Conservation (phyloP, 1,139 yeast genomes). For the Sugiyamaella paludigena region DNA sequence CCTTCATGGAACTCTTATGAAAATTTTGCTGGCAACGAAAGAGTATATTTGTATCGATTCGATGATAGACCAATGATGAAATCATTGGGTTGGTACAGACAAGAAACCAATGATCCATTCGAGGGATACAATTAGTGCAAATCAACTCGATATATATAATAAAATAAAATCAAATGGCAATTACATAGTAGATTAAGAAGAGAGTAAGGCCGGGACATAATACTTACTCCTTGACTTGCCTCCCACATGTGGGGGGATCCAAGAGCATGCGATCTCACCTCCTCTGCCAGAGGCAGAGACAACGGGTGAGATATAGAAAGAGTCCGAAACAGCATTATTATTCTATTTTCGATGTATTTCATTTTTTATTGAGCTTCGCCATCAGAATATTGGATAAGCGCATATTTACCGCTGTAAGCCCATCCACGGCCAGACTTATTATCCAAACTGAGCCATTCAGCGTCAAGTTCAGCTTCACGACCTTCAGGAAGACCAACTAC, state of each 20-base stretch:
- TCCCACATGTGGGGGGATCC: too few relatives aligned
- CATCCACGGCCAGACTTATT: conserved; percentile 70
- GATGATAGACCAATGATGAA: conserved; percentile 27
- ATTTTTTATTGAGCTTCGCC: conserved; percentile 1
- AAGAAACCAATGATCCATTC: neutral
- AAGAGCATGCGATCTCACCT: too few relatives aligned
- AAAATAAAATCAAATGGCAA: too few relatives aligned
- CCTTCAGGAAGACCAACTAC: conserved; percentile 78
- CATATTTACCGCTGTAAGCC: conserved; percentile 91
- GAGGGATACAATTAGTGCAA: neutral
- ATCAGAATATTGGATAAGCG: conserved; percentile 60
- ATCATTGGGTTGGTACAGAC: conserved; percentile 22
- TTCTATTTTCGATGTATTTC: neutral
- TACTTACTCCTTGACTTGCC: too few relatives aligned
- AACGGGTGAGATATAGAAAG: too few relatives aligned
- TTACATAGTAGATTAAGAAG: too few relatives aligned
- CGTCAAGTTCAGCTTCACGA: conserved; percentile 61
- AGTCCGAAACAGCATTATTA: too few relatives aligned
- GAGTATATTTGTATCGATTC: conserved; percentile 24
- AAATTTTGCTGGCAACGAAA: conserved; percentile 19
- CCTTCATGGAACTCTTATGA: conserved; percentile 29
- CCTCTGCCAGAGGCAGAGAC: too few relatives aligned
- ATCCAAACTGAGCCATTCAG: conserved; percentile 54
- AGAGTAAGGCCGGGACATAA: too few relatives aligned
- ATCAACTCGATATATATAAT: neutral